Base-by-base conservation (phyloP, 164 flowering plant species). In the Sextonia rubra region DNA sequence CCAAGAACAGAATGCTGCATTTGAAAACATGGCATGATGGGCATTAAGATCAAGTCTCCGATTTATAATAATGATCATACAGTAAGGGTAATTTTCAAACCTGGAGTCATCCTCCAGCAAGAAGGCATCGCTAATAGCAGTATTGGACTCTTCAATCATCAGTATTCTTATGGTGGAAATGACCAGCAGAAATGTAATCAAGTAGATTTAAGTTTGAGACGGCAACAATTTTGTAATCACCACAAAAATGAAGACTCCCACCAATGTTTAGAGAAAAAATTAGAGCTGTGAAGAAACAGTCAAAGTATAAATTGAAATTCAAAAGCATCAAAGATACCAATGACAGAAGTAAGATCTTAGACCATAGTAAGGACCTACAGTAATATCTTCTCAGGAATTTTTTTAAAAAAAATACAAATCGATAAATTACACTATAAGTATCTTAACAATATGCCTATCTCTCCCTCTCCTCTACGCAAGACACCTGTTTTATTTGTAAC, bases 1-100 rank as follows among this genome's bases (percentile, higher is more conserved):
- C 83, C 0, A 98, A 87, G 82, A 93, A 90, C 2, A 97, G 94
- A 73, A 88, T 89, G 85, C 99, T 93, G 90, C 87, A 84, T 24
- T 47, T 2, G 71, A 15, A 80, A 37, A 70, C 15, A 27, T 47
- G 9, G 32, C 1, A 72, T 18, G 20, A 47, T 15, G 17, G 22
- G n/a, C 0, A 0, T n/a, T 68, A 24, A 14, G 17, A 0, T 27
- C 47, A 47, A 44, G 17, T 64, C 6, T 17, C 25, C 3, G 18
- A 26, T 47, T 29, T 37, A 37, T 8, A 18, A 18, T 5, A 17
- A 9, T 27, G 67, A 64, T 9, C 17, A 25, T 27, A 52, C 7
- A 17, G 55, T 12, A n/a, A 22, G 47, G 17, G 3, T 25, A 15
- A 55, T 23, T 66, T 49, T n/a, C 17, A 15, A 71, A 95, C 99